These are phyloP conservation scores for Saccharomyces hybrid DNA, from an alignment of 1,139 yeast species.

Conservation along the genomic window DNA sequence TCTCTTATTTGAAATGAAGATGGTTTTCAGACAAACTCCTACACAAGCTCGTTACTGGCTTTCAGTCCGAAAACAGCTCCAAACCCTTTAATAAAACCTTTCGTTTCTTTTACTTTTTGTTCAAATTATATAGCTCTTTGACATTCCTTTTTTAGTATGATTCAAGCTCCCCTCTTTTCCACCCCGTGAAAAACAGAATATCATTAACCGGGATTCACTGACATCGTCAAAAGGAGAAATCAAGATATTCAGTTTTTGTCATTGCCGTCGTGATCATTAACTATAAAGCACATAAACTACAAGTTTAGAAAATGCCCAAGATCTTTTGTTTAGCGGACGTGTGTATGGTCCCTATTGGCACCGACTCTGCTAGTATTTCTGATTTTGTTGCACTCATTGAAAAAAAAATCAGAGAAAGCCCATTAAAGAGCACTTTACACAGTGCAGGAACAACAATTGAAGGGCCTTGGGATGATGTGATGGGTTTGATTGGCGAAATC, in stretches of 20 bases:
- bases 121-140: neutral
- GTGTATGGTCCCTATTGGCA: conserved; percentile 79
- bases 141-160: neutral
- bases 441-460: conserved; percentile 87
- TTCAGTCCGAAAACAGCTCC: no score
- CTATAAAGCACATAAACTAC: neutral
- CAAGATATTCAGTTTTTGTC: neutral
- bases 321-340: conserved; percentile 72
- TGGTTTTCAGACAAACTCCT: no score
- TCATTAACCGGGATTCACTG: neutral
- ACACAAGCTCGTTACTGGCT: no score
- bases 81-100: no score
- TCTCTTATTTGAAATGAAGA: no score
- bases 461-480: conserved; percentile 89
- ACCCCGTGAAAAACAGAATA: neutral
- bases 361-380: conserved; percentile 67
- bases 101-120: no score
- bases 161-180: neutral
- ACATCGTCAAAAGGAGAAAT: neutral
- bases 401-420: conserved; percentile 49
- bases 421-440: conserved; percentile 61
- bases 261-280: neutral
- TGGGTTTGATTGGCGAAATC: conserved; percentile 67
- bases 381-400: conserved; percentile 70
- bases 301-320: conserved; percentile 35